Evolutionary conservation across 352 stramenopile species (phyloP).

Genomic region (Globisporangium okanoganense): DNA sequence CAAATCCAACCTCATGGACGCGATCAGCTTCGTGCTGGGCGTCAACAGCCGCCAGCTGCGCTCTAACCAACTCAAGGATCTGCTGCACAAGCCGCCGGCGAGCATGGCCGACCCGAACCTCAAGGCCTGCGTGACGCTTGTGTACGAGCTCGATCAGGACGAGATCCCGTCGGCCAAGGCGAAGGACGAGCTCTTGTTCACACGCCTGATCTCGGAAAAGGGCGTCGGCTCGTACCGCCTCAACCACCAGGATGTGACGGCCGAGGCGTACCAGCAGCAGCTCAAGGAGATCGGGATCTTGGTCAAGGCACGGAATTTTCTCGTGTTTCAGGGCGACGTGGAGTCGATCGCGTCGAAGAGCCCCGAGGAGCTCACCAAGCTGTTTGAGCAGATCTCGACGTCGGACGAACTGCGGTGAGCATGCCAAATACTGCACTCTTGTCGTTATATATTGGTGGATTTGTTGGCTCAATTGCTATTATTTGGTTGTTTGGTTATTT

Average conservation of each 20-base stretch:
- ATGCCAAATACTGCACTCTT: background rate
- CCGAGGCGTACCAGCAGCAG: slow-evolving; percentile 92
- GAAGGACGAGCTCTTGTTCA: slow-evolving; percentile 88
- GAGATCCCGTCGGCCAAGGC: slow-evolving; percentile 52
- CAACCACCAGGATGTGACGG: slow-evolving; percentile 74
- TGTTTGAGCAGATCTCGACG: slow-evolving; percentile 97
- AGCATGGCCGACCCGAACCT: slow-evolving; percentile 38
- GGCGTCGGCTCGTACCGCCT: slow-evolving; percentile 86
- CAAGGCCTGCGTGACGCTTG: slow-evolving; percentile 90
- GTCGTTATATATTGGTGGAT: background rate
- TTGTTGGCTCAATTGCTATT: background rate
- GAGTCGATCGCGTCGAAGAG: slow-evolving; percentile 96
- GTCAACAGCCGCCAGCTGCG: slow-evolving; percentile 96
- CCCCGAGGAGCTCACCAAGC: slow-evolving; percentile 93
- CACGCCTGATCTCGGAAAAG: slow-evolving; percentile 90
- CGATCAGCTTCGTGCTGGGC: slow-evolving; percentile 97
- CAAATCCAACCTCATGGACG: slow-evolving; percentile 95
- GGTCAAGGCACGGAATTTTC: slow-evolving; percentile 98
- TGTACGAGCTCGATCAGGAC: slow-evolving; percentile 85
- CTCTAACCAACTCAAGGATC: slow-evolving; percentile 94
- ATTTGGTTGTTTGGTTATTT: background rate
- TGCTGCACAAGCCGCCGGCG: slow-evolving; percentile 89
- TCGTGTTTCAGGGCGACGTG: slow-evolving; percentile 99
- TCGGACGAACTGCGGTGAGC: slow-evolving; percentile 81
- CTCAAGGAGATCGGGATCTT: slow-evolving; percentile 97